Evolutionary conservation across 78 protist species (phyloP).

Genomic region (Tieghemostelium lacteum): DNA sequence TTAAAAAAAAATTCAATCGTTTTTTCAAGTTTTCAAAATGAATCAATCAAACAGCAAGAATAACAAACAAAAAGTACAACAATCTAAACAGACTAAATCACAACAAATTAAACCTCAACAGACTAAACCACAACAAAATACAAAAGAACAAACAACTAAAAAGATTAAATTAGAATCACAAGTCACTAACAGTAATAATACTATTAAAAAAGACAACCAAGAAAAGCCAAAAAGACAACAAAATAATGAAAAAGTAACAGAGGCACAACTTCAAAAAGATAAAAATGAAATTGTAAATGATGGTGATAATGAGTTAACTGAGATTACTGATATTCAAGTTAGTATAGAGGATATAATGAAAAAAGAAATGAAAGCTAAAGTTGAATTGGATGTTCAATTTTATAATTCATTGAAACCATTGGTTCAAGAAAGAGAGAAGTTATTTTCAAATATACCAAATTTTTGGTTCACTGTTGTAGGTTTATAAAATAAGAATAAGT

Average conservation of each 20-base stretch:
- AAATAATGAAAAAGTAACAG: conserved; percentile 1
- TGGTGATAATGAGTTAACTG: conserved; percentile 1
- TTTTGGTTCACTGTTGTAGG: conserved; percentile 37
- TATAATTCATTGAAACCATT: not conserved
- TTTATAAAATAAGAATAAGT: not conserved
- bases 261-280: not conserved
- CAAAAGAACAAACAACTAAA: not conserved
- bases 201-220: too few relatives aligned
- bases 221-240: too few relatives aligned
- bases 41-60: too few relatives aligned
- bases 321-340: conserved; percentile 7
- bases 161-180: not conserved
- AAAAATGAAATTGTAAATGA: not conserved
- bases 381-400: conserved; percentile 6
- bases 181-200: too few relatives aligned
- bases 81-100: too few relatives aligned
- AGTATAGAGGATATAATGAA: conserved; percentile 12
- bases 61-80: too few relatives aligned
- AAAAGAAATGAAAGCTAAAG: conserved; percentile 10
- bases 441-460: conserved; percentile 1
- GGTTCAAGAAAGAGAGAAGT: conserved; percentile 11
- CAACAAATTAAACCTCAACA: conserved; percentile 29
- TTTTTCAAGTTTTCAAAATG: too few relatives aligned
- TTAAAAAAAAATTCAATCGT: too few relatives aligned
- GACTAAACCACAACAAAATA: conserved; percentile 9